Conservation (phyloP, 306 rosid species). For the Adenanthera pavonina region DNA sequence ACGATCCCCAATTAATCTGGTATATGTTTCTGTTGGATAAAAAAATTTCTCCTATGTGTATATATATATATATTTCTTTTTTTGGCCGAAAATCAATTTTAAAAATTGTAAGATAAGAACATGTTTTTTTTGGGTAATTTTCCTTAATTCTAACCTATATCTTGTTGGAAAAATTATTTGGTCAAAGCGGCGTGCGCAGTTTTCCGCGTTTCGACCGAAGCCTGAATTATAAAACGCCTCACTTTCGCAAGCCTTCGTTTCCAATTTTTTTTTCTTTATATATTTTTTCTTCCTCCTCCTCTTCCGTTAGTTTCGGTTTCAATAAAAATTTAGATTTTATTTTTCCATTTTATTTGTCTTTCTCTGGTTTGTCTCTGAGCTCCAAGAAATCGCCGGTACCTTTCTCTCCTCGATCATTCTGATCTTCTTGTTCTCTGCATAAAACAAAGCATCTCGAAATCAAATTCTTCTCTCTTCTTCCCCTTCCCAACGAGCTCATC, state of each 20-base stretch:
- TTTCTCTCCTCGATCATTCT: neutral
- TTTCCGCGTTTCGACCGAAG: neutral
- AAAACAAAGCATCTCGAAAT: neutral
- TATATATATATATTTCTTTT: no score
- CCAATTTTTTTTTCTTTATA: neutral
- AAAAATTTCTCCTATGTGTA: no score
- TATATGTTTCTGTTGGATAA: no score
- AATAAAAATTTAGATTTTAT: neutral
- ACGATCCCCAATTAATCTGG: no score
- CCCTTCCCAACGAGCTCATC: neutral
- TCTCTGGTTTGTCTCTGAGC: neutral
- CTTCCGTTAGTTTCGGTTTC: neutral
- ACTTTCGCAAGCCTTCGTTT: neutral
- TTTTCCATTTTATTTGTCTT: neutral
- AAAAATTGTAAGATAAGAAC: no score
- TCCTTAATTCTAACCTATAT: neutral
- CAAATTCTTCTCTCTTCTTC: neutral
- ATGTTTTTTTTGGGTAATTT: no score
- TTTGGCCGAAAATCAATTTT: no score
- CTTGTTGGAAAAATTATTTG: neutral
- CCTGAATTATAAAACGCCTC: neutral
- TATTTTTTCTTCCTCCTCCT: neutral
- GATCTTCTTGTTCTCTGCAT: neutral
- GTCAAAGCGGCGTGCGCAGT: conserved; percentile 1
- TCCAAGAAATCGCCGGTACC: conserved; percentile 25